Base-by-base conservation (phyloP, 2,329 filamentous ascomycete genomes). In the Phialophora macrospora region DNA sequence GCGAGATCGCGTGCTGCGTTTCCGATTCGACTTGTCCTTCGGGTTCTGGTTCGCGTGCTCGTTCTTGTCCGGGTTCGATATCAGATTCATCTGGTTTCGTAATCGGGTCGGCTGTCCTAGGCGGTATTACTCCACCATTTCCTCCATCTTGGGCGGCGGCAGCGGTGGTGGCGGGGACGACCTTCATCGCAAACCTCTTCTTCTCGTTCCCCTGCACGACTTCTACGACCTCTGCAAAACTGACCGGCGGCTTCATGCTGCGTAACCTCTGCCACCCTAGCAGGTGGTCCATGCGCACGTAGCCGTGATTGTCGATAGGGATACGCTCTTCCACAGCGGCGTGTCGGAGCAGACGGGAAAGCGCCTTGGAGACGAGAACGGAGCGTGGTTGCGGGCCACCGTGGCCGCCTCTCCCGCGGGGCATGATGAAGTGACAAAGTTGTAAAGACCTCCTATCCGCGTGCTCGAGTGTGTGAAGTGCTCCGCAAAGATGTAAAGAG, bases 161-260 rank as follows among this genome's bases (percentile, higher is more conserved):
- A 9, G 4, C 60, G 7, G 77, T n/a, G n/a, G n/a, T n/a, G n/a
- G n/a, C n/a, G n/a, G n/a, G n/a, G n/a, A n/a, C 84, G 54, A 85
- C 85, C 60, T 92, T 88, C 74, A 98, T 83, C 1, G 88, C 86
- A 81, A 96, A 99, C 46, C 95, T 90, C 78, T 97, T 90, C 80
- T 99, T 99, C 74, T 94, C 91, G 75, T 92, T 96, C 56, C 85
- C 85, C 14, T 81, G 78, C 12, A 97, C 93, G 17, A 89, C 84
- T 9, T 83, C 76, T 61, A 85, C 82, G 68, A 99, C 83, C 71
- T 97, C 94, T 2, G 83, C 79, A 64, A 97, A 85, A 0, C 89
- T 90, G n/a, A 90, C 85, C 3, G 66, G 60, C 11, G 71, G 71
- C 67, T 90, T 83, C 9, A 96, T 82, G 3, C 85, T 87, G 68